phyloP scores from a whole-genome alignment of 1,284 basidiomycete species.

The Limonomyces culmigenus region DNA sequence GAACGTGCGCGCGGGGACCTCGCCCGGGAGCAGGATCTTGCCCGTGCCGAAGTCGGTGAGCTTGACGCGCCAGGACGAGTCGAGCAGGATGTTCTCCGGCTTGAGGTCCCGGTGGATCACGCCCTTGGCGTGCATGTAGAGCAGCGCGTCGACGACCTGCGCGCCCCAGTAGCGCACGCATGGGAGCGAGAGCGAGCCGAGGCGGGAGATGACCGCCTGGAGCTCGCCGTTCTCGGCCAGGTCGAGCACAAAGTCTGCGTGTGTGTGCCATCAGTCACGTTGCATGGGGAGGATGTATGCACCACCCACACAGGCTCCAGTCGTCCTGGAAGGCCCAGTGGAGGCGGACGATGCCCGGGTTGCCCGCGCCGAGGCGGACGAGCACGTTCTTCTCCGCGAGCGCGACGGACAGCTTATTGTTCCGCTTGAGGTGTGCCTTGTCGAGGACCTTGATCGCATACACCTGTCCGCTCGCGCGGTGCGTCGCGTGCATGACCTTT shows the following conservation, averaged over 20 bases:
- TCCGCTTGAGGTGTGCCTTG: constrained; percentile 54
- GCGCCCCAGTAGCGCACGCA: constrained; percentile 77
- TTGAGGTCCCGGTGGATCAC: constrained; percentile 88
- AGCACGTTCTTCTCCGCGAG: constrained; percentile 50
- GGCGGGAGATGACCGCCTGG: constrained; percentile 56
- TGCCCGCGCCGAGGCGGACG: constrained; percentile 43
- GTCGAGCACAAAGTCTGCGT: constrained; percentile 82
- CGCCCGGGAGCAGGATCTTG: constrained; percentile 56
- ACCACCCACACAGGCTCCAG: constrained; percentile 64
- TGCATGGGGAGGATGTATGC: too few relatives aligned
- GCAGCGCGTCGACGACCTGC: constrained; percentile 75
- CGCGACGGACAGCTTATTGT: constrained; percentile 48
- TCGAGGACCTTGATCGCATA: constrained; percentile 69
- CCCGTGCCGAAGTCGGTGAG: constrained; percentile 97
- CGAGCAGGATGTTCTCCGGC: constrained; percentile 86
- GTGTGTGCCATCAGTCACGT: too few relatives aligned
- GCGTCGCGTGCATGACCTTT: constrained; percentile 49
- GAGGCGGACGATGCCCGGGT: constrained; percentile 72
- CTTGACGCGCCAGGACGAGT: constrained; percentile 75
- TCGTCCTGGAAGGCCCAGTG: constrained; percentile 78
- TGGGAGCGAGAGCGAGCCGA: constrained; percentile 66
- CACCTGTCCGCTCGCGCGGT: constrained; percentile 37
- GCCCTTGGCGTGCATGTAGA: constrained; percentile 78
- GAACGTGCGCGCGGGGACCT: constrained; percentile 61
- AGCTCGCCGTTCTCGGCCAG: constrained; percentile 84